phyloP scores from a whole-genome alignment of 148 eudicot genomes.

The Diospyros lotus region DNA sequence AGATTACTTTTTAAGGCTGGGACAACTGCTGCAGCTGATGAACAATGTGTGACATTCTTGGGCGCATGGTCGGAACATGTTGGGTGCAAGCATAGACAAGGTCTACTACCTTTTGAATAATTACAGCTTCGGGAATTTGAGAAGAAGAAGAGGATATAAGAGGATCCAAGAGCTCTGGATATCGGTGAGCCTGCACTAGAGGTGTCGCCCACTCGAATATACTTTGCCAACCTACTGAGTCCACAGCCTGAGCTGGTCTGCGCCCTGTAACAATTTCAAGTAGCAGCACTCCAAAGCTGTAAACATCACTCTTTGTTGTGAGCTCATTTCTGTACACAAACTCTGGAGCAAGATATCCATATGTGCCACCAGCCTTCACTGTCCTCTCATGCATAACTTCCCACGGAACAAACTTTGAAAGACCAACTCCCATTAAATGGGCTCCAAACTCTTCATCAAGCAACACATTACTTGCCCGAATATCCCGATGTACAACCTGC shows the following conservation, averaged over 20 bases:
- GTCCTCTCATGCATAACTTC: constrained; percentile 91
- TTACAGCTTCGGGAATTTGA: constrained; percentile 69
- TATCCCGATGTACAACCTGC: constrained; percentile 89
- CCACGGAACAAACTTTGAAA: constrained; percentile 92
- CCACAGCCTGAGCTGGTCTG: constrained; percentile 87
- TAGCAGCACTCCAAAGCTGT: constrained; percentile 85
- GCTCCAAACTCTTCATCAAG: constrained; percentile 86
- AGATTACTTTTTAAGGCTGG: background rate
- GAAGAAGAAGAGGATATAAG: constrained; percentile 49
- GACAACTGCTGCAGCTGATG: constrained; percentile 21
- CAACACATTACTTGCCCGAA: constrained; percentile 82
- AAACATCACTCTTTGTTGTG: constrained; percentile 91
- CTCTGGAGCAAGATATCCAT: constrained; percentile 90
- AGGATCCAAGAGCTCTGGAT: constrained; percentile 75
- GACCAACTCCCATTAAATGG: constrained; percentile 88
- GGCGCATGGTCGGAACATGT: constrained; percentile 87
- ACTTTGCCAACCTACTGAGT: constrained; percentile 86
- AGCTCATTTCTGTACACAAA: constrained; percentile 90
- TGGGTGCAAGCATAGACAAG: constrained; percentile 92
- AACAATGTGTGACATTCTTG: constrained; percentile 93
- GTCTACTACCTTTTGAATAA: constrained; percentile 83
- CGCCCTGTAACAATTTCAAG: constrained; percentile 89
- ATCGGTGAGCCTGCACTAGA: constrained; percentile 70
- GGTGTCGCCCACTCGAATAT: constrained; percentile 98
- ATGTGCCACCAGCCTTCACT: constrained; percentile 89